These are phyloP conservation scores for Diaporthe longicolla DNA, from an alignment of 2,329 filamentous ascomycete species.

Conservation along the genomic window DNA sequence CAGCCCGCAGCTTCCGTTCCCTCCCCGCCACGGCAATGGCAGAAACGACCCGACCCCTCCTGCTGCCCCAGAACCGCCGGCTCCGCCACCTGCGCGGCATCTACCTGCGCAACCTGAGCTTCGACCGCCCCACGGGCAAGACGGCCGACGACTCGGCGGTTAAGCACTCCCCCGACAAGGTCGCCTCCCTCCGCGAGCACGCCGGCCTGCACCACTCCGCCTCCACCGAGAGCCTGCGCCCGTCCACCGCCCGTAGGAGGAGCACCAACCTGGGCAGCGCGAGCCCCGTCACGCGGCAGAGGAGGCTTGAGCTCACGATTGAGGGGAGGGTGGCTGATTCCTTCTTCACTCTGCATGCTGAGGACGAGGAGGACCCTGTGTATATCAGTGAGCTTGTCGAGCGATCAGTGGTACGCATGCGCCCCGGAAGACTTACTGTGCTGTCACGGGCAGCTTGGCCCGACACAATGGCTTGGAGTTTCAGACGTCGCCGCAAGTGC, in stretches of 20 bases:
- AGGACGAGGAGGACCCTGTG: slow-evolving; percentile 77
- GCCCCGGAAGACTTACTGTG: neutral
- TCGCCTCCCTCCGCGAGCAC: slow-evolving; percentile 64
- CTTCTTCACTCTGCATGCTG: slow-evolving; percentile 88
- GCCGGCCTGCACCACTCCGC: slow-evolving; percentile 67
- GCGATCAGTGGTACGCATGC: slow-evolving; percentile 73
- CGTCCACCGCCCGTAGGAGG: slow-evolving; percentile 55
- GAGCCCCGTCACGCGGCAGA: slow-evolving; percentile 72
- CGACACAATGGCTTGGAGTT: neutral
- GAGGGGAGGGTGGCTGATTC: slow-evolving; percentile 83
- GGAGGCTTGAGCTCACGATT: slow-evolving; percentile 80
- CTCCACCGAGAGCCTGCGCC: slow-evolving; percentile 67
- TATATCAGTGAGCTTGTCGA: slow-evolving; percentile 89
- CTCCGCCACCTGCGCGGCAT: slow-evolving; percentile 90
- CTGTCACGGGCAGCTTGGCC: neutral
- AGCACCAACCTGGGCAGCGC: slow-evolving; percentile 65
- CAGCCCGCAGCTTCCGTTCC: slow-evolving; percentile 17
- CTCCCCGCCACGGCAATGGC: slow-evolving; percentile 47
- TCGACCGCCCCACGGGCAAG: slow-evolving; percentile 68
- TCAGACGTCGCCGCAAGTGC: slow-evolving; percentile 10
- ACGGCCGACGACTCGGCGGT: slow-evolving; percentile 85
- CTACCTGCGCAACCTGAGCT: slow-evolving; percentile 86
- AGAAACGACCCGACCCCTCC: slow-evolving; percentile 59
- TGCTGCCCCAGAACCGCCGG: slow-evolving; percentile 84
- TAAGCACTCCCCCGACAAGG: slow-evolving; percentile 78